Evolutionary conservation across 1,284 basidiomycete genomes (phyloP).

Genomic region (Exobasidium cylindrosporum): DNA sequence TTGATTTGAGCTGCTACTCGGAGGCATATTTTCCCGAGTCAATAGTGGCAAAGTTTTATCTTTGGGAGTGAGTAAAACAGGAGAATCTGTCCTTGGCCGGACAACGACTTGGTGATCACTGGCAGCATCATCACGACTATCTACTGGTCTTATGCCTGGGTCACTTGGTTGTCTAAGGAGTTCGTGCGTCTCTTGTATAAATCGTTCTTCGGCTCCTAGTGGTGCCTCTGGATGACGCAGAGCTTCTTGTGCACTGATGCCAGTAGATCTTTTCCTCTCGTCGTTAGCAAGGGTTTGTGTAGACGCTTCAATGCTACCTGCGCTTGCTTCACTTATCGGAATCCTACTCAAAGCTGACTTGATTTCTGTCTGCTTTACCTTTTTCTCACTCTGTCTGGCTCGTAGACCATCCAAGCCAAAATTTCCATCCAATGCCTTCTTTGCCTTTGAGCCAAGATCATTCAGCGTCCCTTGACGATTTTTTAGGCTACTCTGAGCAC

Average conservation of each 20-base stretch:
- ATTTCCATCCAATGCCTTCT: not conserved
- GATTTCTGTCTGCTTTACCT: slow-evolving; percentile 1
- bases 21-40: not conserved
- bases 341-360: not conserved
- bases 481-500: not conserved
- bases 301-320: not conserved
- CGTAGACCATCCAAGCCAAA: not conserved
- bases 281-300: not conserved
- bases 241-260: slow-evolving; percentile 31
- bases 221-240: slow-evolving; percentile 36
- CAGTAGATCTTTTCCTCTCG: not conserved
- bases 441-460: not conserved
- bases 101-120: slow-evolving; percentile 34
- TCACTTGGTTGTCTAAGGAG: slow-evolving; percentile 36
- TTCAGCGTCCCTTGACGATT: not conserved
- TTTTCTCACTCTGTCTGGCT: not conserved
- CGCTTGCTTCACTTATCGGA: not conserved
- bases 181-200: slow-evolving; percentile 32
- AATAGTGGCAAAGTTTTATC: not conserved
- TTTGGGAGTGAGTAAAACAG: not conserved
- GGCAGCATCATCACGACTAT: slow-evolving; percentile 21
- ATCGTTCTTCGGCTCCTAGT: slow-evolving; percentile 28
- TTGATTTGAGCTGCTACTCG: not conserved
- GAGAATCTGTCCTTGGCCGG: not conserved
- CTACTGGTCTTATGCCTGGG: slow-evolving; percentile 13